Conservation (phyloP, 208 protist species). For the Zelonia costaricensis region DNA sequence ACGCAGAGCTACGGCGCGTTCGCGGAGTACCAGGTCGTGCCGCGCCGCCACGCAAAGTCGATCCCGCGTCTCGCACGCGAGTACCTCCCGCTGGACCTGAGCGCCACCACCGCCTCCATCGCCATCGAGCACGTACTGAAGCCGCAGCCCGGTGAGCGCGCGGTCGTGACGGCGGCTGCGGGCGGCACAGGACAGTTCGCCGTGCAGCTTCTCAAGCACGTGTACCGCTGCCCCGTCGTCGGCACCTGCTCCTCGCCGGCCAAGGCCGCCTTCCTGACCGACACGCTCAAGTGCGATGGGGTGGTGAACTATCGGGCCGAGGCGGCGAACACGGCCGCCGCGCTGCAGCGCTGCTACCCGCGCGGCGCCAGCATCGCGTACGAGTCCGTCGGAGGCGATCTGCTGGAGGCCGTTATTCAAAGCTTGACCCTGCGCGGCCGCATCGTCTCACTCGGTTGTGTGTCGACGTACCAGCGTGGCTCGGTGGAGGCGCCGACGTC, state of each 20-base stretch:
- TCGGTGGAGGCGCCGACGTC: conserved; percentile 10
- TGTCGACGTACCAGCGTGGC: conserved; percentile 66
- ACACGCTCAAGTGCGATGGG: conserved; percentile 70
- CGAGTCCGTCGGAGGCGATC: conserved; percentile 90
- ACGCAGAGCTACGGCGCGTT: conserved; percentile 83
- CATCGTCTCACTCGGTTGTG: conserved; percentile 82
- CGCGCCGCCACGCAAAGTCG: conserved; percentile 46
- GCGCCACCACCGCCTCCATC: conserved; percentile 87
- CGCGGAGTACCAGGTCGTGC: conserved; percentile 72
- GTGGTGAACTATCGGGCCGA: conserved; percentile 72
- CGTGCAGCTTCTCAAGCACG: conserved; percentile 84
- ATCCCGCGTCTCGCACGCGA: conserved; percentile 47
- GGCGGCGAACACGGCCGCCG: conserved; percentile 7
- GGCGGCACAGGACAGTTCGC: conserved; percentile 92
- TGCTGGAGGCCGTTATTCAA: conserved; percentile 67
- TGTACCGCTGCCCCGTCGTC: conserved; percentile 83
- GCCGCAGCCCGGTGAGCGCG: conserved; percentile 69
- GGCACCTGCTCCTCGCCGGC: conserved; percentile 82
- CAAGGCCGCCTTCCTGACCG: conserved; percentile 74
- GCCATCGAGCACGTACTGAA: conserved; percentile 72
- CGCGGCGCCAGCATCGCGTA: conserved; percentile 89
- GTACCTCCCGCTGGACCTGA: conserved; percentile 80
- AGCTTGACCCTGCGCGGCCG: conserved; percentile 65
- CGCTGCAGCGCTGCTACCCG: conserved; percentile 35
- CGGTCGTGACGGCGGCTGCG: conserved; percentile 86